Evolutionary conservation across 768 basidiomycete genomes (phyloP).

Genomic region (Amanita molliuscula): DNA sequence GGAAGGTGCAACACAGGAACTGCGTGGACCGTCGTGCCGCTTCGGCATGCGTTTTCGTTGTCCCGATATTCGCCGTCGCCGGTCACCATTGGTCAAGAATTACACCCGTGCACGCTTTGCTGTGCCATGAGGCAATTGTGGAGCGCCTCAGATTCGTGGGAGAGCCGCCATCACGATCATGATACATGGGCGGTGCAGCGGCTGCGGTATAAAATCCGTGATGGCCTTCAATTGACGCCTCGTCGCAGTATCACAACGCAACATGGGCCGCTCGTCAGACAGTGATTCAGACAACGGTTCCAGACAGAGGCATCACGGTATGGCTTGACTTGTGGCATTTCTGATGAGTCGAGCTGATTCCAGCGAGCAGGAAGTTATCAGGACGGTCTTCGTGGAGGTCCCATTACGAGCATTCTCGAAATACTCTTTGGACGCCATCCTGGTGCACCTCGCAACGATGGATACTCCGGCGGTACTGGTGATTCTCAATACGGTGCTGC

Average conservation of each 20-base stretch:
- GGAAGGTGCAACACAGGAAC: no score
- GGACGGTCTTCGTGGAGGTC: not conserved
- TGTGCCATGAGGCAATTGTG: no score
- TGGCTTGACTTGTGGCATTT: constrained; percentile 7
- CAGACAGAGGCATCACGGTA: not conserved
- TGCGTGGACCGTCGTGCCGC: no score
- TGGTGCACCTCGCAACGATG: not conserved
- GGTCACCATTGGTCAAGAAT: no score
- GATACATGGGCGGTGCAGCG: no score
- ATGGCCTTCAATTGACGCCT: no score
- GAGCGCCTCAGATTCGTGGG: no score
- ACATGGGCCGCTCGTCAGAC: not conserved
- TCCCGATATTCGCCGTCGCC: no score
- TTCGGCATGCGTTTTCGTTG: no score
- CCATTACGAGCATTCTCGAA: not conserved
- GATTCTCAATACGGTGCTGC: not conserved
- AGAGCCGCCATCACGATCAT: no score
- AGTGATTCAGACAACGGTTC: not conserved
- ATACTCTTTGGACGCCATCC: not conserved
- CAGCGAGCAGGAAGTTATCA: not conserved
- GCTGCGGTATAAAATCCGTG: no score
- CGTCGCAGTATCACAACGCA: not conserved
- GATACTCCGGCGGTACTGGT: not conserved
- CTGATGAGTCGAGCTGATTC: constrained; percentile 17
- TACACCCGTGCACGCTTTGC: no score